A percentile compares a stretch with the other conserved stretches of the same genome.
phyloP scores from a whole-genome alignment of 371 early-diverging fungal genomes.

The Apophysomyces trapeziformis region DNA sequence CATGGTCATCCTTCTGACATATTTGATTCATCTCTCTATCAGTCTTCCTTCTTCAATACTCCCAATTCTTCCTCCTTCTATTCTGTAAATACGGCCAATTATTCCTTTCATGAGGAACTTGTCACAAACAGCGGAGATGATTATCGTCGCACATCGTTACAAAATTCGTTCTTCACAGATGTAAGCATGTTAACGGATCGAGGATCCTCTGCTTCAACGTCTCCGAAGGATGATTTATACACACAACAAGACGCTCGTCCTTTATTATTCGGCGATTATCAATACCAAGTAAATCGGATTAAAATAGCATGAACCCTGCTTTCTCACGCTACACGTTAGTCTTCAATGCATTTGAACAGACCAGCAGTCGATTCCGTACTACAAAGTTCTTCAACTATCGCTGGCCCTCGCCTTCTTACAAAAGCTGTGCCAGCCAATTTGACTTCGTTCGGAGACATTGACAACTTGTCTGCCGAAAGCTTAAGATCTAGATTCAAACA shows the following conservation, averaged over 20 bases:
- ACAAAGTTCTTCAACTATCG: slow-evolving; percentile 3
- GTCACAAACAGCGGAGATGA: slow-evolving; percentile 4
- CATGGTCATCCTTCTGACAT: slow-evolving; percentile 6
- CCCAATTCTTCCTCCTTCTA: slow-evolving; percentile 4
- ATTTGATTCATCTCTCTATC: slow-evolving; percentile 24
- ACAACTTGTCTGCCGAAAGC: slow-evolving; percentile 19
- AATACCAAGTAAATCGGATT: slow-evolving; percentile 8
- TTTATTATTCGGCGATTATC: slow-evolving; percentile 11
- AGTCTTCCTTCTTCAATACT: slow-evolving; percentile 20
- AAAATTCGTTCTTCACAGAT: slow-evolving; percentile 15
- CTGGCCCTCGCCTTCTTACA: background rate
- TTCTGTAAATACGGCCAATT: background rate
- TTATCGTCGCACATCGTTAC: background rate
- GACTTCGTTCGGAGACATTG: slow-evolving; percentile 12
- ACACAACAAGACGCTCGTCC: slow-evolving; percentile 18
- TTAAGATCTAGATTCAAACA: slow-evolving; percentile 27
- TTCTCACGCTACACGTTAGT: background rate
- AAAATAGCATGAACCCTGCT: background rate
- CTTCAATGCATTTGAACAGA: background rate
- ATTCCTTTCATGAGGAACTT: slow-evolving; percentile 10
- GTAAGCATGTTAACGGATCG: slow-evolving; percentile 22
- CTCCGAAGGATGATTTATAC: slow-evolving; percentile 25
- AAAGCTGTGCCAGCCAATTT: slow-evolving; percentile 3
- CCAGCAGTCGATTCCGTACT: slow-evolving; percentile 3
- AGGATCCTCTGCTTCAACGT: slow-evolving; percentile 31